Evolutionary conservation across 2,329 filamentous ascomycete genomes (phyloP).

Genomic region (Ophiostoma perfectum): DNA sequence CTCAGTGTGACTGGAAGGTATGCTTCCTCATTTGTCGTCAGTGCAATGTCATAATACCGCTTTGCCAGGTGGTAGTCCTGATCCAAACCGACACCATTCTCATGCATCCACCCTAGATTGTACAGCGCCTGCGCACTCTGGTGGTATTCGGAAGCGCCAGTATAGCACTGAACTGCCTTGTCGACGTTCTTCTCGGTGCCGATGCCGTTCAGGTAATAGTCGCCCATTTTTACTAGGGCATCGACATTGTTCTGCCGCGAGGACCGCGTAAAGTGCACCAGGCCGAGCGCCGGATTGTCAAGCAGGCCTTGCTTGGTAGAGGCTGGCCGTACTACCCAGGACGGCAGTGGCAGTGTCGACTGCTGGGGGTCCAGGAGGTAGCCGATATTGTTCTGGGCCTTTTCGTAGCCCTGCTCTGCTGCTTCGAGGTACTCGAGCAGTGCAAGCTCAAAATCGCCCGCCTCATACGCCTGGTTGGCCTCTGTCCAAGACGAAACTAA

Average conservation of each 20-base stretch:
- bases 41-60: constrained; percentile 86
- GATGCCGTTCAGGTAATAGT: constrained; percentile 85
- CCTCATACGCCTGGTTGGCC: constrained; percentile 75
- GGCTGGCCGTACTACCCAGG: constrained; percentile 38
- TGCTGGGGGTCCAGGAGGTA: constrained; percentile 73
- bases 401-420: constrained; percentile 87
- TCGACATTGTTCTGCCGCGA: constrained; percentile 91
- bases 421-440: constrained; percentile 79
- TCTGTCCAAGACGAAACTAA: constrained; percentile 74
- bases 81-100: constrained; percentile 85
- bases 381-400: constrained; percentile 83
- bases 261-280: constrained; percentile 93
- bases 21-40: constrained; percentile 87
- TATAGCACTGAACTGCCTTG: constrained; percentile 90
- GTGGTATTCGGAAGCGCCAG: constrained; percentile 82
- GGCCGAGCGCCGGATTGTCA: constrained; percentile 56
- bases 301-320: constrained; percentile 35
- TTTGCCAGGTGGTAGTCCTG: constrained; percentile 98
- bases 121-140: constrained; percentile 92
- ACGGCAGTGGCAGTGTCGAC: constrained; percentile 53
- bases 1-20: constrained; percentile 90
- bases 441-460: constrained; percentile 72
- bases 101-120: constrained; percentile 99
- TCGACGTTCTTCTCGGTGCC: constrained; percentile 67
- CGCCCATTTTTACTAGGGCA: constrained; percentile 94